These are phyloP conservation scores for Saturnispora serradocipensis DNA, from an alignment of 805 yeast species.

Conservation along the genomic window DNA sequence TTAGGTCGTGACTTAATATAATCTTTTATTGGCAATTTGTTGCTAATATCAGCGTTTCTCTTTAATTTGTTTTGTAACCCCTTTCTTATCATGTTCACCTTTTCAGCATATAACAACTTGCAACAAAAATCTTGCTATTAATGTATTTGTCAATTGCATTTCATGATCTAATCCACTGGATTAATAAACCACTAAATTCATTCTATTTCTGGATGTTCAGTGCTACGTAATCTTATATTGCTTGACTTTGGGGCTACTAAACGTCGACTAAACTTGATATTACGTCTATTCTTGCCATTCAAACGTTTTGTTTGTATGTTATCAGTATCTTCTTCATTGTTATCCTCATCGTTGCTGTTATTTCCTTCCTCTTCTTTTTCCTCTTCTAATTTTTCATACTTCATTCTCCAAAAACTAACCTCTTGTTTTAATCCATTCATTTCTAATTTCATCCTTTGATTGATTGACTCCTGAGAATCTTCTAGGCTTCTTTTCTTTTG, in stretches of 20 bases:
- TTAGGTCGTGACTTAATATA: conserved; percentile 16
- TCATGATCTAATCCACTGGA: too few species aligned
- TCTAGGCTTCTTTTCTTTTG: background rate
- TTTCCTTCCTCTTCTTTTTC: background rate
- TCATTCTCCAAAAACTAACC: conserved; percentile 1
- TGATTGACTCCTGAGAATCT: background rate
- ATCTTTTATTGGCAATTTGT: background rate
- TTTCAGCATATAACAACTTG: too few species aligned
- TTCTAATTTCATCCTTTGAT: conserved; percentile 1
- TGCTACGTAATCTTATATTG: background rate
- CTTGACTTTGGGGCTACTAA: background rate
- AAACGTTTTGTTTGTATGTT: background rate
- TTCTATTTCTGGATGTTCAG: background rate
- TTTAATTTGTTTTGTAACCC: background rate
- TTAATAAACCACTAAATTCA: too few species aligned
- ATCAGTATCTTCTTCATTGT: background rate
- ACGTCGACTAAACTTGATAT: conserved; percentile 1
- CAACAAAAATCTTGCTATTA: too few species aligned
- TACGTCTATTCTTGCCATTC: background rate
- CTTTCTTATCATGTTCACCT: background rate
- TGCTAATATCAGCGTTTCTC: background rate
- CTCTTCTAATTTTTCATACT: background rate
- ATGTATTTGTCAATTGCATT: too few species aligned
- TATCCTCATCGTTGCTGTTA: background rate
- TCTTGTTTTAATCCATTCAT: conserved; percentile 2